Evolutionary conservation across 139 green algal genomes (phyloP).

Genomic region (Gonium pectorale): DNA sequence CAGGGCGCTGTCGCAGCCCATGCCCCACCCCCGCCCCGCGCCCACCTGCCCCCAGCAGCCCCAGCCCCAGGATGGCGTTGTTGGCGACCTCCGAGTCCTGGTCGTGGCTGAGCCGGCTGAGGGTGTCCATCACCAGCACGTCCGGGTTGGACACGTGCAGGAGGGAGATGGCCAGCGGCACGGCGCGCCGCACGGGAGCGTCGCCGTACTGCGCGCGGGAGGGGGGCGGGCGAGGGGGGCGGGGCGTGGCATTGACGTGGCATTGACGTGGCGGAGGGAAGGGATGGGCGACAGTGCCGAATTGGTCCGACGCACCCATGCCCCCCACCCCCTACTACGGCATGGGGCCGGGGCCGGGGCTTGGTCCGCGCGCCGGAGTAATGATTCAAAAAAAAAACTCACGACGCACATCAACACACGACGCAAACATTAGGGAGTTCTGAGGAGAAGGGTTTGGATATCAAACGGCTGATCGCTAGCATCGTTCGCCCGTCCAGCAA

Average conservation of each 20-base stretch:
- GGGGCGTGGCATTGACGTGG: neutral
- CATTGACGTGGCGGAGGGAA: too few species aligned
- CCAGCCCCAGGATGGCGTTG: slow-evolving; percentile 90
- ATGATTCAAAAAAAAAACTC: too few species aligned
- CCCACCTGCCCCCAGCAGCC: slow-evolving; percentile 85
- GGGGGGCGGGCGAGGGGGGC: neutral
- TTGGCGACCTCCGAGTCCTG: slow-evolving; percentile 78
- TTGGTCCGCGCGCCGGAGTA: too few species aligned
- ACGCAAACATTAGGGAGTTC: too few species aligned
- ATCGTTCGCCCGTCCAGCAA: too few species aligned
- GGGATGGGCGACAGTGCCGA: too few species aligned
- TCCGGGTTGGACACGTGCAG: slow-evolving; percentile 89
- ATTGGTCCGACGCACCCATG: too few species aligned
- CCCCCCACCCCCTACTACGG: too few species aligned
- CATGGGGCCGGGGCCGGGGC: too few species aligned
- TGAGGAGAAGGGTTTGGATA: too few species aligned
- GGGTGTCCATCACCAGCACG: slow-evolving; percentile 90
- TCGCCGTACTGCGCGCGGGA: slow-evolving; percentile 53
- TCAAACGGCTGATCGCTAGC: too few species aligned
- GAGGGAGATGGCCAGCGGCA: slow-evolving; percentile 93
- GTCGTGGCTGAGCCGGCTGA: slow-evolving; percentile 95
- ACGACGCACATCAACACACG: too few species aligned
- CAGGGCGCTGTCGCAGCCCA: neutral
- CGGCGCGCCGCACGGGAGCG: slow-evolving; percentile 66
- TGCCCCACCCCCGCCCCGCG: neutral